Base-by-base conservation (phyloP, 495 filamentous ascomycete genomes). In the Daldinia grandis region DNA sequence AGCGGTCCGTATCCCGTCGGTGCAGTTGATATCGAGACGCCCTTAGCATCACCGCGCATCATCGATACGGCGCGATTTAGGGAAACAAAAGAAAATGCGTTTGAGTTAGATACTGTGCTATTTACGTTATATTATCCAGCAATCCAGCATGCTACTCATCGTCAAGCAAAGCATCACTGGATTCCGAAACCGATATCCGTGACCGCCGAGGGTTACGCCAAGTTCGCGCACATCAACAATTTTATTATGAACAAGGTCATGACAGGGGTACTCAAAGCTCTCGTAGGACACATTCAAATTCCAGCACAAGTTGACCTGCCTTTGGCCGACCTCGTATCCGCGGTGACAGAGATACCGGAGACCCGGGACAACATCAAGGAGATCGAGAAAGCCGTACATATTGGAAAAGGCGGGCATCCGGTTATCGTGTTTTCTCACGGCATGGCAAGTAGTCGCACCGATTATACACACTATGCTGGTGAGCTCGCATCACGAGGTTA, bases 401-500 rank as follows among this genome's bases (percentile, higher is more conserved):
- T 68, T n/a, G 63, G 72, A 5, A 38, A 50, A 31, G 65, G 59
- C 28, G 76, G 69, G 0, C 79, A 81, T 53, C 84, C 84, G 5
- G 74, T 85, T 44, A 76, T 86, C 25, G 76, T 88, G 40, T 87
- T 88, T 69, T 85, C 81, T 3, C 86, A 87, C 61, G 86, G 85
- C 37, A 86, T 83, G 68, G 84, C 82, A 5, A 81, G 81, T 2
- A 81, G 80, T 27, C 75, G 82, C 30, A 86, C 83, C 14, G 79
- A 82, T 58, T 87, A 87, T 71, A 82, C 84, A 17, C 80, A 86
- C 56, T 87, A 80, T 62, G 81, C 82, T 21, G 85, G 83, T 51
- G 85, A 87, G 66, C 77, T 87, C 1, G 85, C 85, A 17, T 81
- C 82, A 14, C 79, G 84, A 4, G 85, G 85, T 1, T 83, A 80